Evolutionary conservation across 768 basidiomycete genomes (phyloP).

Genomic region (Boletus fagicola): DNA sequence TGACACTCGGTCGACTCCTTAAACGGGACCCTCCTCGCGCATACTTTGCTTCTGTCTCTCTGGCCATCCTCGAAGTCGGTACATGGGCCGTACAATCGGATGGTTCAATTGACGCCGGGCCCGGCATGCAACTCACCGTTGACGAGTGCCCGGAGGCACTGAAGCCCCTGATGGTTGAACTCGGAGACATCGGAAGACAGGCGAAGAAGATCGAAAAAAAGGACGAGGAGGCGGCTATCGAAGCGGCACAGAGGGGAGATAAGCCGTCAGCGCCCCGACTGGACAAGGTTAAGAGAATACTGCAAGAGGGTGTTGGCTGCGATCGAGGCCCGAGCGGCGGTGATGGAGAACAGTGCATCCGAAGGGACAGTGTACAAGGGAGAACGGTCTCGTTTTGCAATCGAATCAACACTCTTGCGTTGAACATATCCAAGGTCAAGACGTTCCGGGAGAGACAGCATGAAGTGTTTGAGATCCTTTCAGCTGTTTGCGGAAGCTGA

Average conservation of each 20-base stretch:
- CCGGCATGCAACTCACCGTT: conserved; percentile 55
- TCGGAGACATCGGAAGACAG: conserved; percentile 51
- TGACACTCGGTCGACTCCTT: conserved; percentile 55
- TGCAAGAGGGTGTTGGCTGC: conserved; percentile 59
- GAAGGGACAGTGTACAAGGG: conserved; percentile 56
- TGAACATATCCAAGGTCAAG: conserved; percentile 66
- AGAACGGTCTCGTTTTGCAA: conserved; percentile 72
- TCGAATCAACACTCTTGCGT: conserved; percentile 68
- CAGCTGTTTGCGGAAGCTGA: conserved; percentile 24
- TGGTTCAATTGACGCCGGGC: conserved; percentile 47
- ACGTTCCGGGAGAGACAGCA: conserved; percentile 73
- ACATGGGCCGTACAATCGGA: conserved; percentile 46
- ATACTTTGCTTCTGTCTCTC: conserved; percentile 74
- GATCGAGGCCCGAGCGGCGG: conserved; percentile 8
- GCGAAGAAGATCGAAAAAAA: conserved; percentile 50
- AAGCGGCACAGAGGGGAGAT: conserved; percentile 30
- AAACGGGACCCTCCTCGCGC: conserved; percentile 65
- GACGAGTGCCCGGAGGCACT: conserved; percentile 60
- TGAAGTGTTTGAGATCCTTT: conserved; percentile 61
- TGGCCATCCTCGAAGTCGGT: conserved; percentile 71
- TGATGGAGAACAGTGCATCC: conserved; percentile 27
- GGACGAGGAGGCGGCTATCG: conserved; percentile 56
- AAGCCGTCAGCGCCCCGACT: conserved; percentile 44
- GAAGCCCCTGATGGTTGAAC: conserved; percentile 68
- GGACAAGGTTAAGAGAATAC: conserved; percentile 55